These are phyloP conservation scores for Scopulariopsis brevicaulis DNA, from an alignment of 2,329 filamentous ascomycete species.

Conservation along the genomic window DNA sequence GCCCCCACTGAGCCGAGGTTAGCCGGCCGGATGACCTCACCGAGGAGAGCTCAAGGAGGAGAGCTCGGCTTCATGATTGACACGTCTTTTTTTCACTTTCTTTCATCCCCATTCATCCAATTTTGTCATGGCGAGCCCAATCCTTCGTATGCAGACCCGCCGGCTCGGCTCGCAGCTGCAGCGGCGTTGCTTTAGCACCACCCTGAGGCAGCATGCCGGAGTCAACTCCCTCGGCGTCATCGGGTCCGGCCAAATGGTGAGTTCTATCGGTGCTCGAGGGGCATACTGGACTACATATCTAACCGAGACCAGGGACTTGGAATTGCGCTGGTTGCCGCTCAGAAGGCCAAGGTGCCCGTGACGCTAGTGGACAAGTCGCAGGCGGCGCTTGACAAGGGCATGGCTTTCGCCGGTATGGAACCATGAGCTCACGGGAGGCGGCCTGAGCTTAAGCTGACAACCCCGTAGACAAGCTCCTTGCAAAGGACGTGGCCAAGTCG, in stretches of 20 bases:
- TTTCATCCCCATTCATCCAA: background rate
- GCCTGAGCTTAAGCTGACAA: background rate
- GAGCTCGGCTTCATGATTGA: background rate
- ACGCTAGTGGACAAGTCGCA: conserved; percentile 77
- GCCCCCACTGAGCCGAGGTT: conserved; percentile 25
- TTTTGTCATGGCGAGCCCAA: conserved; percentile 25
- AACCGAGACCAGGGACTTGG: conserved; percentile 61
- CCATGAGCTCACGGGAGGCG: background rate
- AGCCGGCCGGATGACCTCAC: conserved; percentile 18
- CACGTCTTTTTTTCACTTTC: background rate
- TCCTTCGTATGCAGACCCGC: conserved; percentile 22
- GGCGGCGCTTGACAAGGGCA: conserved; percentile 74
- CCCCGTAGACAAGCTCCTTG: conserved; percentile 69
- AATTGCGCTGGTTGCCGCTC: conserved; percentile 87
- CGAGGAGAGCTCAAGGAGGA: conserved; percentile 3
- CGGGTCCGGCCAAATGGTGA: conserved; percentile 92
- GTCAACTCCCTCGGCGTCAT: conserved; percentile 86
- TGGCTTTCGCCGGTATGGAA: conserved; percentile 68
- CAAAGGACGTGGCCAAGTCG: conserved; percentile 84
- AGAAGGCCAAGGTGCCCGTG: conserved; percentile 73
- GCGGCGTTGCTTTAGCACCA: conserved; percentile 53
- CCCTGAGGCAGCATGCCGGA: conserved; percentile 44
- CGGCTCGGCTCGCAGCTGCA: conserved; percentile 17
- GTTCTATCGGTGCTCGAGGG: conserved; percentile 12
- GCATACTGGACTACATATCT: conserved; percentile 3